phyloP scores from a whole-genome alignment of 768 basidiomycete species.

The Calocybe indica region DNA sequence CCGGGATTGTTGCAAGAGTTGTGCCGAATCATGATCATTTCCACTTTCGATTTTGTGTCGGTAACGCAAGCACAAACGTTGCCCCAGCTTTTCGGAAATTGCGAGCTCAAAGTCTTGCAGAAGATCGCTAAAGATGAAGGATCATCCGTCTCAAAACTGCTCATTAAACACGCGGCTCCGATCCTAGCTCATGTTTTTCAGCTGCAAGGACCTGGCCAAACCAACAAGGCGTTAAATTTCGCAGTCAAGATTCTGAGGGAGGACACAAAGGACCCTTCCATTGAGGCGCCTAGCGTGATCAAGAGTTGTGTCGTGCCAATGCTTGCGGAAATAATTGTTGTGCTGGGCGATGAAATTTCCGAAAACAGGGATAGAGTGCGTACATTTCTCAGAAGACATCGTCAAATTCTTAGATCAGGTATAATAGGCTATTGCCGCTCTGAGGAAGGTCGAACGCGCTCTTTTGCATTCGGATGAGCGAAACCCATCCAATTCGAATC shows the following conservation, averaged over 20 bases:
- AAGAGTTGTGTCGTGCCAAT: constrained; percentile 64
- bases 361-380: constrained; percentile 36
- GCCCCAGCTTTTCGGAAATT: constrained; percentile 61
- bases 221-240: constrained; percentile 56
- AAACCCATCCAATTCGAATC: constrained; percentile 24
- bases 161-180: constrained; percentile 49
- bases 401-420: neutral
- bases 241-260: constrained; percentile 49
- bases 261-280: constrained; percentile 16
- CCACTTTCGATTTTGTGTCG: constrained; percentile 54
- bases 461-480: constrained; percentile 25
- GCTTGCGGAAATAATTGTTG: constrained; percentile 69
- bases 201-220: constrained; percentile 45
- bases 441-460: constrained; percentile 38
- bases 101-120: constrained; percentile 53
- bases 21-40: constrained; percentile 61
- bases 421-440: constrained; percentile 28
- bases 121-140: constrained; percentile 51
- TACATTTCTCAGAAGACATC: neutral
- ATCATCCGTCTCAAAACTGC: constrained; percentile 38
- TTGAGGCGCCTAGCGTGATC: constrained; percentile 30
- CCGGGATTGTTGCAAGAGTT: constrained; percentile 56
- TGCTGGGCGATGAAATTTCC: constrained; percentile 63
- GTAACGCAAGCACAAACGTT: constrained; percentile 60
- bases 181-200: constrained; percentile 68